Conservation (phyloP, 1,284 basidiomycete species). For the Cystobasidium pallidum region DNA sequence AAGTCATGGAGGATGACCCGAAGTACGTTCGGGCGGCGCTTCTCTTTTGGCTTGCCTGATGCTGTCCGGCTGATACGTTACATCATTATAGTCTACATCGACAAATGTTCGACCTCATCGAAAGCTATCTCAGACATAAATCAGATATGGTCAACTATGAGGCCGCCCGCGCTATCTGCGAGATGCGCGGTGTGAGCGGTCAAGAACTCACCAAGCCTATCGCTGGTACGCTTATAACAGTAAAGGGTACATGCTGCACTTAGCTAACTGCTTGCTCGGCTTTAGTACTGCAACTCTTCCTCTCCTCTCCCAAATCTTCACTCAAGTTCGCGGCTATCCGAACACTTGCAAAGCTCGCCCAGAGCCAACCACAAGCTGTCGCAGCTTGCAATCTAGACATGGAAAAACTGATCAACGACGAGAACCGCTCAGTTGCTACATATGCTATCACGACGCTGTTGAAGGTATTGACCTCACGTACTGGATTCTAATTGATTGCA, state of each 20-base stretch:
- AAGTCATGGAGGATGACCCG: conserved; percentile 97
- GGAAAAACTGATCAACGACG: conserved; percentile 94
- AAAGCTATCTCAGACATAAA: conserved; percentile 96
- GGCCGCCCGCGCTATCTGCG: conserved; percentile 94
- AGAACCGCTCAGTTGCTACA: conserved; percentile 94
- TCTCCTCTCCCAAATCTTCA: conserved; percentile 88
- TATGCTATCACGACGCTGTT: conserved; percentile 98
- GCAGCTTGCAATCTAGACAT: conserved; percentile 95
- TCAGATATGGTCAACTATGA: conserved; percentile 99
- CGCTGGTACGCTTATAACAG: conserved; percentile 64
- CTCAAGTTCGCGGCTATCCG: conserved; percentile 98
- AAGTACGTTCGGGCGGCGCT: conserved; percentile 81
- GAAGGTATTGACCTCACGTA: conserved; percentile 64
- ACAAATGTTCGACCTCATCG: conserved; percentile 91
- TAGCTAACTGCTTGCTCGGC: neutral
- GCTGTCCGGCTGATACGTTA: neutral
- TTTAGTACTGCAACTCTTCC: conserved; percentile 81
- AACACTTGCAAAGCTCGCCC: conserved; percentile 84
- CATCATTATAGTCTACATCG: conserved; percentile 70
- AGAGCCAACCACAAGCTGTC: conserved; percentile 80
- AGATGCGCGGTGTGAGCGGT: conserved; percentile 81
- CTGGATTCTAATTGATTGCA: neutral
- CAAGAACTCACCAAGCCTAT: conserved; percentile 84
- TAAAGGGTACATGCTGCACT: conserved; percentile 5
- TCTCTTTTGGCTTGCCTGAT: neutral